Base-by-base conservation (phyloP, 2,329 filamentous ascomycete species). In the Alternaria sp. region DNA sequence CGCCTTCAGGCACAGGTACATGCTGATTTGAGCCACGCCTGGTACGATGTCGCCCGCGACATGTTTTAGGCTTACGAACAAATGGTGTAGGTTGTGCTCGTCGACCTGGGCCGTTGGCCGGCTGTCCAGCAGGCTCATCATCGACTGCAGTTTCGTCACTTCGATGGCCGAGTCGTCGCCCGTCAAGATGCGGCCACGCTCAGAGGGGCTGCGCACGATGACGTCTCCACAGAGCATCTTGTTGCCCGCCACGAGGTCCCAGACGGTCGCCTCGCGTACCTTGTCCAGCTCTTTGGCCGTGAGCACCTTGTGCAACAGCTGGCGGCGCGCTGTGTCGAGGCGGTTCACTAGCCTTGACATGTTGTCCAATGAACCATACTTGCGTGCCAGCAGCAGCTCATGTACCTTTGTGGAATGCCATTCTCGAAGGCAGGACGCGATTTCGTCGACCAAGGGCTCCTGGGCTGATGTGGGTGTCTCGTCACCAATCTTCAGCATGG, bases 341-440 rank as follows among this genome's bases (percentile, higher is more conserved):
- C 88, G 87, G 49, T 88, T 86, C 42, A 97, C 90, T 53, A 98
- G 84, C 56, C 86, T 85, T 1, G 92, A 91, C 74, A 98, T 88
- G 62, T 90, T 88, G 69, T 96, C 92, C 54, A 99, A 82, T 54
- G 89, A 86, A 49, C 85, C 81, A 78, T 99, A 99, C 74, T 93
- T 88, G 60, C 92, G 86, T 21, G 88, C 88, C 8, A 99, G 85
- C 1, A 99, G 84, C 24, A 98, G 83, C 74, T 96, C 92, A 79
- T 99, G 96, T 14, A 99, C 84, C 73, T 97, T 96, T 17, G 93
- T 97, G 21, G 95, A 96, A 80, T 99, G 94, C 96, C 95, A 99
- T 84, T 99, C 95, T 68, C 95, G 88, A 63, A 99, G 80, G 75
- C 95, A 99, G 3, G 93, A 97, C 13, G 95, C 93, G 69, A 99